Conservation (phyloP, 163 green algal species). For the Chloroidium sp. region DNA sequence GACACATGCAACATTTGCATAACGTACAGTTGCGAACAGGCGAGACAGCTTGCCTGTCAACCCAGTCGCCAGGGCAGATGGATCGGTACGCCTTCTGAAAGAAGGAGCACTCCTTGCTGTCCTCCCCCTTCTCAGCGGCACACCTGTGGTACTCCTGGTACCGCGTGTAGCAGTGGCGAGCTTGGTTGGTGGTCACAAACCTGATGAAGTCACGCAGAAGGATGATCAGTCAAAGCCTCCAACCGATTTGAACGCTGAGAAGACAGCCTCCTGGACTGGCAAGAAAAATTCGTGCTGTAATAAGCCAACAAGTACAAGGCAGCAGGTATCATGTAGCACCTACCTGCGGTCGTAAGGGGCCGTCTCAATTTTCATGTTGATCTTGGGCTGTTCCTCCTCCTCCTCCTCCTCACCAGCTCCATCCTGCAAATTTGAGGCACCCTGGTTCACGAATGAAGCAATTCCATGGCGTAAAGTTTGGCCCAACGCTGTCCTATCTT, state of each 20-base stretch:
- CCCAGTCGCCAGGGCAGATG: constrained; percentile 60
- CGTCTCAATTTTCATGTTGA: constrained; percentile 18
- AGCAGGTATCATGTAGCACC: constrained; percentile 24
- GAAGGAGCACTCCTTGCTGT: constrained; percentile 42
- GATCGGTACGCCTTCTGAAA: constrained; percentile 55
- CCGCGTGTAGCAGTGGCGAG: constrained; percentile 51
- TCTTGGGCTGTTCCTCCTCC: constrained; percentile 15
- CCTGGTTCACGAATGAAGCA: background rate
- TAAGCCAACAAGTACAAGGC: background rate
- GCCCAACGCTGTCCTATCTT: background rate
- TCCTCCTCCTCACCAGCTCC: constrained; percentile 10
- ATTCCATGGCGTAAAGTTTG: background rate
- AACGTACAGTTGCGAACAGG: too few relatives aligned
- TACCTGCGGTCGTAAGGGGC: constrained; percentile 28
- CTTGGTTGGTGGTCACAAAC: background rate
- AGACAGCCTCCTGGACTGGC: background rate
- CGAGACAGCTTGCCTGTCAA: constrained; percentile 4
- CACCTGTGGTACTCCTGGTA: constrained; percentile 82
- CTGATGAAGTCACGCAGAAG: background rate
- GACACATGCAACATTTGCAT: too few relatives aligned
- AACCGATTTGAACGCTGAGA: background rate
- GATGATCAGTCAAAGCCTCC: background rate
- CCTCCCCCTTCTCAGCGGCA: constrained; percentile 53
- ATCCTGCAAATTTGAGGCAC: background rate
- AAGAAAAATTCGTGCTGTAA: background rate